Base-by-base conservation (phyloP, 805 yeast genomes). In the Pichia cephalocereana region DNA sequence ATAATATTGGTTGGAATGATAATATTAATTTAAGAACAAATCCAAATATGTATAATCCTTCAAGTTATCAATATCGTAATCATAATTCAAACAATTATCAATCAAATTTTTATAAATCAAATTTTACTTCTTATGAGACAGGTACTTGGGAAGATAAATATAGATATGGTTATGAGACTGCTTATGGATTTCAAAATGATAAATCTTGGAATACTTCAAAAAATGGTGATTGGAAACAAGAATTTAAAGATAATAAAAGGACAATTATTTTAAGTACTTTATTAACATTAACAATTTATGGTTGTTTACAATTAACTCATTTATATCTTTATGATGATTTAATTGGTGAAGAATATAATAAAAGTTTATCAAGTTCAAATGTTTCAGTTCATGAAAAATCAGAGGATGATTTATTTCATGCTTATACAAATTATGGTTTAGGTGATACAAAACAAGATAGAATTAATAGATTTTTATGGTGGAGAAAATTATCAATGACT, bases 391-490 rank as follows among this genome's bases (percentile, higher is more conserved):
- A 74, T 47, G 74, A 71, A 30, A 68, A 59, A 40, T 67, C 70
- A 26, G 75, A 68, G 51, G 46, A 52, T 15, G 76, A 70, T 49
- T 65, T 70, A 52, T 56, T 56, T 10, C 63, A 65, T 31, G 76
- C 79, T 0, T 71, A 72, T 47, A 53, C 65, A 17, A 80, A 80
- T 57, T 78, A 70, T 56, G 82, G 83, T 2, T 59, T 72, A 38
- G 85, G 79, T 31, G 63, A 57, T 8, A 68, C 72, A 19, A 73
- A 75, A 52, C 61, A 73, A 44, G 74, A 77, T 3, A 66, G 86
- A 37, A 70, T 80, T 27, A 67, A 71, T 49, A 67, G 87, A 50
- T 81, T 81, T 57, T 53, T 81, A 47, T 76, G 80, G 80, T 76
- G 76, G 56, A 66, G 81, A 55, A 54, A 62, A 41, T 49, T 67